These are phyloP conservation scores for Aspergillus sp. DNA, from an alignment of 2,329 filamentous ascomycete species.

Conservation along the genomic window DNA sequence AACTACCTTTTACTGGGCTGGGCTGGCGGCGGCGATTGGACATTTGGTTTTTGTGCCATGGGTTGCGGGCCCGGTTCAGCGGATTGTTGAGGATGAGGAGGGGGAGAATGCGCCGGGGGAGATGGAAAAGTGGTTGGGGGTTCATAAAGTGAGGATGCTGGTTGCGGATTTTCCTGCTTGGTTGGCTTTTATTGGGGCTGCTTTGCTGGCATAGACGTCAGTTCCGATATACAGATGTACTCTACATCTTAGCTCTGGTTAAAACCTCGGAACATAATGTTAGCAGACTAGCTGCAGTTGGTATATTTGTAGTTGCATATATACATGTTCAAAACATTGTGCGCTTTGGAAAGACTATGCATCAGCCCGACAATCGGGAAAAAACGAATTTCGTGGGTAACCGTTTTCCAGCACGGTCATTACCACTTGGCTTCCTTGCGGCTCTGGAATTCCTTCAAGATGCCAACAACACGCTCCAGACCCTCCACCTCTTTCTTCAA, in stretches of 20 bases:
- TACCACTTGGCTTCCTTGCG: conserved; percentile 49
- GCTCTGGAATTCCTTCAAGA: conserved; percentile 63
- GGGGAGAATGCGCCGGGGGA: conserved; percentile 3
- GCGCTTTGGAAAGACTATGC: not conserved
- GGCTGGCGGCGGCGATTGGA: conserved; percentile 7
- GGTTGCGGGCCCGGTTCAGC: conserved; percentile 7
- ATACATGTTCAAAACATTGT: too few relatives aligned
- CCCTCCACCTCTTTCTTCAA: conserved; percentile 69
- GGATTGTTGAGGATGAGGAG: conserved; percentile 8
- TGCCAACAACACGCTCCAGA: conserved; percentile 72
- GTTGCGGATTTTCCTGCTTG: conserved; percentile 7
- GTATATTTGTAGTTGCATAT: too few relatives aligned
- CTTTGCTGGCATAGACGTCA: too few relatives aligned
- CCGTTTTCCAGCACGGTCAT: conserved; percentile 3
- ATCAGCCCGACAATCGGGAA: not conserved
- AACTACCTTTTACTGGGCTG: conserved; percentile 8
- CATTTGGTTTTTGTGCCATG: conserved; percentile 13
- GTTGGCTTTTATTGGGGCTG: not conserved
- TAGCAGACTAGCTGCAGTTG: too few relatives aligned
- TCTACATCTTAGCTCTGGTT: too few relatives aligned
- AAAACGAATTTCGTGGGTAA: not conserved
- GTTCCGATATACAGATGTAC: too few relatives aligned
- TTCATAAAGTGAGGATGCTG: conserved; percentile 8
- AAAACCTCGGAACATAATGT: too few relatives aligned
- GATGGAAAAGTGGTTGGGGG: conserved; percentile 10